phyloP scores from a whole-genome alignment of 2,329 filamentous ascomycete species.

The Helotiales sp. region DNA sequence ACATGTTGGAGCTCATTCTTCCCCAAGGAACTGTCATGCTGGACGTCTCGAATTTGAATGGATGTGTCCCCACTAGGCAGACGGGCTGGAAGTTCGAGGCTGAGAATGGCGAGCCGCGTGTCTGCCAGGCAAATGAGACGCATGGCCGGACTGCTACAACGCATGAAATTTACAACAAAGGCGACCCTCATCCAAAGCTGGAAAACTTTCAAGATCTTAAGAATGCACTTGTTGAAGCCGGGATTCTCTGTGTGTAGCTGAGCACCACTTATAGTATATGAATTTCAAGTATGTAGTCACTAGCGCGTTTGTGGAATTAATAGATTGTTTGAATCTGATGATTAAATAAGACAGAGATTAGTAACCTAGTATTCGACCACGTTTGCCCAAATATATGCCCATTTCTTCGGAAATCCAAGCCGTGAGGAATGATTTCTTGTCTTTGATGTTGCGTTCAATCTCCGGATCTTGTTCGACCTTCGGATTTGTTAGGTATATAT shows the following conservation, averaged over 20 bases:
- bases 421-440: no score
- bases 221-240: slow-evolving; percentile 10
- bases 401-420: no score
- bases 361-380: no score
- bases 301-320: no score
- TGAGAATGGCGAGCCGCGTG: slow-evolving; percentile 11
- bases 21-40: slow-evolving; percentile 17
- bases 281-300: no score
- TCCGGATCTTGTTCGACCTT: slow-evolving; percentile 1
- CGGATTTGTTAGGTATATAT: slow-evolving; percentile 7
- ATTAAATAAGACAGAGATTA: no score
- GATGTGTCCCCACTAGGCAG: slow-evolving; percentile 9
- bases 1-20: slow-evolving; percentile 14
- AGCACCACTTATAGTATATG: slow-evolving; percentile 4
- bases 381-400: no score
- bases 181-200: slow-evolving; percentile 11
- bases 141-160: slow-evolving; percentile 5
- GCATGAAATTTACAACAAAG: slow-evolving; percentile 11
- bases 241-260: slow-evolving; percentile 8
- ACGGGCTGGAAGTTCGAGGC: slow-evolving; percentile 14
- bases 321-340: no score
- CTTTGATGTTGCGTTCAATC: no score
- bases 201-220: slow-evolving; percentile 7
- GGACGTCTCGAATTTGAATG: slow-evolving; percentile 5
- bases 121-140: slow-evolving; percentile 11